Conservation (phyloP, 495 filamentous ascomycete species). For the Articulospora tetracladia region DNA sequence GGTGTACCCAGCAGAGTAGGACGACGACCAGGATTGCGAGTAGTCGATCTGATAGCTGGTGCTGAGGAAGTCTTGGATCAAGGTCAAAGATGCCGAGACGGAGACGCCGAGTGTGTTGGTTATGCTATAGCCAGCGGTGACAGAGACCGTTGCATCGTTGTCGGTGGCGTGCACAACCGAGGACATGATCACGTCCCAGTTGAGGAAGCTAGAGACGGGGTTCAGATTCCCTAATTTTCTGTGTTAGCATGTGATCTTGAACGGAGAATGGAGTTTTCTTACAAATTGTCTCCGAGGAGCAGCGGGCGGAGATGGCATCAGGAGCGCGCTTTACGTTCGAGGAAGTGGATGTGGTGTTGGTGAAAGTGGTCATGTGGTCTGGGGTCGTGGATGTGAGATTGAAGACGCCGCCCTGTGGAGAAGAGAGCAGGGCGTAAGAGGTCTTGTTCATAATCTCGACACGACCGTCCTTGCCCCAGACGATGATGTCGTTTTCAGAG, state of each 20-base stretch:
- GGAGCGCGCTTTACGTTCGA: background rate
- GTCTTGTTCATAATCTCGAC: slow-evolving; percentile 9
- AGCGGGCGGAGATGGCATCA: background rate
- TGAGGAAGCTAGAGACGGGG: slow-evolving; percentile 12
- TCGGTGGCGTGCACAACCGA: slow-evolving; percentile 2
- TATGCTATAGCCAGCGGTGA: slow-evolving; percentile 13
- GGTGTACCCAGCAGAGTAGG: slow-evolving; percentile 7
- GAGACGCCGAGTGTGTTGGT: slow-evolving; percentile 6
- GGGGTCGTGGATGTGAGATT: background rate
- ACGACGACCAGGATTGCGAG: slow-evolving; percentile 8
- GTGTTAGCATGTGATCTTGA: too few relatives aligned
- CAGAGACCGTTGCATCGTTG: background rate
- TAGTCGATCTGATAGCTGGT: slow-evolving; percentile 1
- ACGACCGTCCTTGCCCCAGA: slow-evolving; percentile 4
- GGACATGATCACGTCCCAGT: slow-evolving; percentile 15
- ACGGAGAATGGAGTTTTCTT: too few relatives aligned
- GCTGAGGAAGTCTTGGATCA: background rate
- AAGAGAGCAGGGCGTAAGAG: background rate
- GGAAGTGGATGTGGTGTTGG: background rate
- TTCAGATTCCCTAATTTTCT: slow-evolving; percentile 5
- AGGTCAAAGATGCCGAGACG: background rate
- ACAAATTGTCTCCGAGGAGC: slow-evolving; percentile 1
- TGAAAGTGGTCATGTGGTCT: background rate
- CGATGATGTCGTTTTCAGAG: slow-evolving; percentile 8
- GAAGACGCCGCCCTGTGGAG: background rate